phyloP scores from a whole-genome alignment of 768 basidiomycete genomes.

The Podaxis sp. region DNA sequence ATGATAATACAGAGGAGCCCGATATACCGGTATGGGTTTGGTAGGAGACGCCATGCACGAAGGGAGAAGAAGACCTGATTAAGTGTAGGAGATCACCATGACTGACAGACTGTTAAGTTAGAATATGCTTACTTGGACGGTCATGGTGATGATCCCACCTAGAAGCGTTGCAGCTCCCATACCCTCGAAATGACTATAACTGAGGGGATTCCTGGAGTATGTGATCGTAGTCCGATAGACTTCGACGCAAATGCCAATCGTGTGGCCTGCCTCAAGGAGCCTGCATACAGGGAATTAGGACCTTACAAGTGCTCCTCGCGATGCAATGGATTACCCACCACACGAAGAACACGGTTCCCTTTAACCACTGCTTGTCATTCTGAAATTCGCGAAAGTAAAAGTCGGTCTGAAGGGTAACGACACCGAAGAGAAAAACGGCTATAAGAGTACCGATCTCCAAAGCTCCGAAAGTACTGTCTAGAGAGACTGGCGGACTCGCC shows the following conservation, averaged over 20 bases:
- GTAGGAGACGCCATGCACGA: constrained; percentile 25
- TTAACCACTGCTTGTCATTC: constrained; percentile 6
- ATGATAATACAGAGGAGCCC: constrained; percentile 23
- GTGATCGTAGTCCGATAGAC: constrained; percentile 9
- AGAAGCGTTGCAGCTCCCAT: constrained; percentile 10
- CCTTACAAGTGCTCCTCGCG: not conserved
- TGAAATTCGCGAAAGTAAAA: constrained; percentile 12
- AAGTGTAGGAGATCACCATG: not conserved
- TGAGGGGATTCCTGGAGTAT: not conserved
- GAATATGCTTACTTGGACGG: constrained; percentile 9
- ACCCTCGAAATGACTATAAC: not conserved
- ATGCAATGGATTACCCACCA: not conserved
- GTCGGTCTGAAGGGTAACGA: constrained; percentile 13
- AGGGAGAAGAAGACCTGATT: constrained; percentile 28
- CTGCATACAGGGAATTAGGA: not conserved
- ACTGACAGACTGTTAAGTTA: not conserved
- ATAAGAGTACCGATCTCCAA: constrained; percentile 16
- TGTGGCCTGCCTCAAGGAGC: constrained; percentile 14
- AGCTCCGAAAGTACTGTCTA: constrained; percentile 15
- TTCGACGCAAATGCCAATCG: constrained; percentile 11
- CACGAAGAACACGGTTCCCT: not conserved
- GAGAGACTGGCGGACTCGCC: not conserved
- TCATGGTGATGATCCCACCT: constrained; percentile 12
- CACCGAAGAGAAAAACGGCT: constrained; percentile 16
- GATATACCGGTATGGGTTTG: constrained; percentile 21